Conservation (phyloP, 2,329 filamentous ascomycete genomes). For the Lecanicillium sp. region DNA sequence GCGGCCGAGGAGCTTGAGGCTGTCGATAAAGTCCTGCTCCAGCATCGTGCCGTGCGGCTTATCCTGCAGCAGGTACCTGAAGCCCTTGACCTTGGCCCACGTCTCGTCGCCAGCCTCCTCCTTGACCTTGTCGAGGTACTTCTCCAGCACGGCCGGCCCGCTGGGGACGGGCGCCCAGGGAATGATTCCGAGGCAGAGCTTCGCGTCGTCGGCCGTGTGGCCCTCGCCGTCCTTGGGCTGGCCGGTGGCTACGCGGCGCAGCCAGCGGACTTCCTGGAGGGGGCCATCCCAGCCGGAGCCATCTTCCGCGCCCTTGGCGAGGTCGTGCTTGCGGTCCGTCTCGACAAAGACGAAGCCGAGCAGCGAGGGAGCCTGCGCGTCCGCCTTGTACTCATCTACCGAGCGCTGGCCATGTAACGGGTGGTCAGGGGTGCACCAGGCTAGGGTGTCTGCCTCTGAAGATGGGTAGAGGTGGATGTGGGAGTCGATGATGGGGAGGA, state of each 20-base stretch:
- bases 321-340: constrained; percentile 63
- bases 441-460: constrained; percentile 56
- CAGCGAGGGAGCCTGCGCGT: constrained; percentile 35
- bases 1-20: constrained; percentile 56
- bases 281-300: constrained; percentile 57
- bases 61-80: constrained; percentile 77
- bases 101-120: constrained; percentile 52
- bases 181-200: constrained; percentile 61
- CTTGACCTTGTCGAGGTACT: constrained; percentile 57
- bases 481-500: constrained; percentile 69
- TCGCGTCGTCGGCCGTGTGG: constrained; percentile 35
- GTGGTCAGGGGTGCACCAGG: constrained; percentile 57
- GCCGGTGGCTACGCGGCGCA: constrained; percentile 59
- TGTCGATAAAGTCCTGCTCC: constrained; percentile 54
- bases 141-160: constrained; percentile 48
- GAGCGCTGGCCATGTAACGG: constrained; percentile 59
- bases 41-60: constrained; percentile 61
- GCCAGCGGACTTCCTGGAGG: constrained; percentile 63
- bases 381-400: constrained; percentile 52
- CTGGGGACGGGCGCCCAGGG: constrained; percentile 80
- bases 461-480: constrained; percentile 84
- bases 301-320: constrained; percentile 36
- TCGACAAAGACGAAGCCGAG: constrained; percentile 77
- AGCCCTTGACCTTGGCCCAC: constrained; percentile 66
- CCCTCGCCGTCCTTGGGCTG: constrained; percentile 49